phyloP scores from a whole-genome alignment of 768 basidiomycete species.

The Suillus cothurnatus region DNA sequence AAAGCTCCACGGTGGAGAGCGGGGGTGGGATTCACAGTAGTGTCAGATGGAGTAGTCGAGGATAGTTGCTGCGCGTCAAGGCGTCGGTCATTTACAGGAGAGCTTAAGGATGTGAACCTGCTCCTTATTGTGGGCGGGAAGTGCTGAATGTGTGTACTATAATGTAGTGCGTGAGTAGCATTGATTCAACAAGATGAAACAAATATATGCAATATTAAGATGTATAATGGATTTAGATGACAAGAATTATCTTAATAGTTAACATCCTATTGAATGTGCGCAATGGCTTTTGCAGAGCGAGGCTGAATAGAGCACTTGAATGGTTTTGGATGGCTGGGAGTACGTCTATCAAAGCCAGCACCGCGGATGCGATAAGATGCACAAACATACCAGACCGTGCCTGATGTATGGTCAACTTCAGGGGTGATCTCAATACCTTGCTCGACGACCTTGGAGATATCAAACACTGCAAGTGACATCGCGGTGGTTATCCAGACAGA shows the following conservation, averaged over 20 bases:
- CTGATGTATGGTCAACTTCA: slow-evolving; percentile 56
- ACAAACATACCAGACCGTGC: slow-evolving; percentile 59
- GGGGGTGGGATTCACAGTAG: not conserved
- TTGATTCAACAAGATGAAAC: not conserved
- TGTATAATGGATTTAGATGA: no score
- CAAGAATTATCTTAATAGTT: slow-evolving; percentile 36
- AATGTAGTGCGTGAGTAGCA: not conserved
- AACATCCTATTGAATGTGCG: slow-evolving; percentile 52
- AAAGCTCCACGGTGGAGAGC: not conserved
- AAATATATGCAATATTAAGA: no score
- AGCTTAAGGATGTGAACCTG: not conserved
- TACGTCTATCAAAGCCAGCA: slow-evolving; percentile 8
- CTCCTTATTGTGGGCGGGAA: not conserved
- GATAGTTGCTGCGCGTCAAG: not conserved
- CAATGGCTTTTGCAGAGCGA: slow-evolving; percentile 56
- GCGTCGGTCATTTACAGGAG: not conserved
- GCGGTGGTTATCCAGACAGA: slow-evolving; percentile 48
- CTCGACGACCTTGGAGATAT: slow-evolving; percentile 47
- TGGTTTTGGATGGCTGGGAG: slow-evolving; percentile 57
- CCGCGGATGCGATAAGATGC: not conserved
- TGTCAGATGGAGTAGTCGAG: not conserved
- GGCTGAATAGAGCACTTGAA: slow-evolving; percentile 65
- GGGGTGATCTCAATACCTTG: slow-evolving; percentile 53
- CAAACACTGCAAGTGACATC: slow-evolving; percentile 49
- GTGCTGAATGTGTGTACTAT: not conserved